A percentile compares a stretch with the other conserved stretches of the same genome.
Conservation (phyloP, 2,329 filamentous ascomycete species). For the Fusarium sp. region DNA sequence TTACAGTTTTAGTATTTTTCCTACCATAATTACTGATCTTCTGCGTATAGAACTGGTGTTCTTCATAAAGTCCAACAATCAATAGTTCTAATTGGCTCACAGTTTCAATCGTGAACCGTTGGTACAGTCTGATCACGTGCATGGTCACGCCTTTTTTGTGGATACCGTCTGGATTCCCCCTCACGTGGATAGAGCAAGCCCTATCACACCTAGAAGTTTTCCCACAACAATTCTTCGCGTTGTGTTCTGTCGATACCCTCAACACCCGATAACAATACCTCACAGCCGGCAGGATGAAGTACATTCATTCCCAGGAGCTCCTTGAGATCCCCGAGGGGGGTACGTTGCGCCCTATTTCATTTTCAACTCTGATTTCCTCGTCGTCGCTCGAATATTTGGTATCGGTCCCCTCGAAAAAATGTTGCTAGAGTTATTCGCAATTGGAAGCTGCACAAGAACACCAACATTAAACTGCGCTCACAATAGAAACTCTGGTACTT, state of each 20-base stretch:
- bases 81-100: constrained; percentile 21
- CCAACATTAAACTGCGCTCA: constrained; percentile 24
- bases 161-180: too few relatives aligned
- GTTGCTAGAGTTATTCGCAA: constrained; percentile 29
- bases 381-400: constrained; percentile 15
- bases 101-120: background rate
- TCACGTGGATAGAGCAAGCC: constrained; percentile 56
- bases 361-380: constrained; percentile 8
- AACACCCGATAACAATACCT: constrained; percentile 58
- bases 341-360: constrained; percentile 66
- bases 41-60: constrained; percentile 2
- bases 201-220: constrained; percentile 50
- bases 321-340: constrained; percentile 96
- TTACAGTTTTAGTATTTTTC: background rate
- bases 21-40: background rate
- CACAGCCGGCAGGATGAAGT: constrained; percentile 90
- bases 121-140: constrained; percentile 34
- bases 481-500: constrained; percentile 9
- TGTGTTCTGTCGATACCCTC: constrained; percentile 53
- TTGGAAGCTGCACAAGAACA: constrained; percentile 27
- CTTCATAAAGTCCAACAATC: background rate
- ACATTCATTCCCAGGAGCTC: constrained; percentile 98
- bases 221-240: constrained; percentile 37
- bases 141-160: constrained; percentile 4
- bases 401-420: constrained; percentile 18